phyloP scores from a whole-genome alignment of 1,139 yeast genomes.

The Pichia sp. region DNA sequence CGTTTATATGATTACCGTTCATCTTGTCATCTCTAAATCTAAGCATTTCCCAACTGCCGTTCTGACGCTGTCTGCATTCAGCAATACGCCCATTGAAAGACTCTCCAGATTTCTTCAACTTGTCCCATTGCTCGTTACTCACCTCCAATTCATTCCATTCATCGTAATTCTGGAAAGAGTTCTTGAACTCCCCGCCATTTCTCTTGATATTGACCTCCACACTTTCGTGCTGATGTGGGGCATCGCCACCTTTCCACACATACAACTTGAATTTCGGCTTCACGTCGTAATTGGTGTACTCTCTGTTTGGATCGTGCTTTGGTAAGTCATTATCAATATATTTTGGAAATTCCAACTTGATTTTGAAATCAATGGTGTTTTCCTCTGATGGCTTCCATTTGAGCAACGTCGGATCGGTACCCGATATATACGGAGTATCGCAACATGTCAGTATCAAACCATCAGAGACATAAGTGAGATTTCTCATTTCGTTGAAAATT shows the following conservation, averaged over 20 bases:
- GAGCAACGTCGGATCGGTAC: conserved; percentile 75
- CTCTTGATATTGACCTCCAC: conserved; percentile 26
- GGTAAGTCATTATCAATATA: conserved; percentile 68
- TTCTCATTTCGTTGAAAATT: conserved; percentile 69
- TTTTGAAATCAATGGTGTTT: conserved; percentile 83
- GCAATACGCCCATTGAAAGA: conserved; percentile 90
- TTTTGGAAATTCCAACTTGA: conserved; percentile 61
- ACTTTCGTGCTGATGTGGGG: conserved; percentile 24
- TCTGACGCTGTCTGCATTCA: conserved; percentile 60
- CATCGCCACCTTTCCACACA: conserved; percentile 72
- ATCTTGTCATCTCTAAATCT: conserved; percentile 91
- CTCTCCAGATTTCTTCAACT: conserved; percentile 60
- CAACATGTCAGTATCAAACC: conserved; percentile 93
- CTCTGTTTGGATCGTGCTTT: conserved; percentile 63
- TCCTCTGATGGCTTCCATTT: conserved; percentile 99
- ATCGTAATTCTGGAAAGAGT: conserved; percentile 44
- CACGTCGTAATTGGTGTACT: conserved; percentile 75
- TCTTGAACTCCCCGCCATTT: conserved; percentile 30
- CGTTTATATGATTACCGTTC: conserved; percentile 78
- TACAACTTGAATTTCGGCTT: conserved; percentile 64
- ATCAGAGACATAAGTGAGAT: conserved; percentile 83
- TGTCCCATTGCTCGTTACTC: conserved; percentile 76
- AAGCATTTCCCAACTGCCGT: conserved; percentile 74
- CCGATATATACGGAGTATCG: conserved; percentile 78
- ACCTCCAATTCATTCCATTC: conserved; percentile 62